Percentiles rank a stretch among this genome's conserved stretches.
Conservation (phyloP, 1,139 yeast genomes). For the Pichia sp. region DNA sequence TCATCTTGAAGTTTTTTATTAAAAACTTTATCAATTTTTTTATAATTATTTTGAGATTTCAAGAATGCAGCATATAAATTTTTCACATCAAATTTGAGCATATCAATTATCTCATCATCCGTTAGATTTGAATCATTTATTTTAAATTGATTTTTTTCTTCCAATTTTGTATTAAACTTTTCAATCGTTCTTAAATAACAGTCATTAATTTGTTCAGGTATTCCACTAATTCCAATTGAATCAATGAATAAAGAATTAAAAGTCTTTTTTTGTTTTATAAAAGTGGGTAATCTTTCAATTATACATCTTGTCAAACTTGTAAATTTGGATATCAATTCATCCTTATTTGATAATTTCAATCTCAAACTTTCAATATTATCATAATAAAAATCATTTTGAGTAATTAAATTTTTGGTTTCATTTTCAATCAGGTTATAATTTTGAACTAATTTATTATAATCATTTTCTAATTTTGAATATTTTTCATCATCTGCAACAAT, state of each 20-base stretch:
- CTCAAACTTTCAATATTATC: conserved; percentile 12
- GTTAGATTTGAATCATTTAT: conserved; percentile 16
- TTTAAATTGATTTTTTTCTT: background rate
- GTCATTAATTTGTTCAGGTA: conserved; percentile 13
- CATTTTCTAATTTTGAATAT: conserved; percentile 8
- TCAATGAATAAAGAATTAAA: conserved; percentile 3
- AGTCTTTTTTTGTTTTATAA: conserved; percentile 7
- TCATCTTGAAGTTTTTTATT: conserved; percentile 20
- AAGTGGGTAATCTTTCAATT: conserved; percentile 14
- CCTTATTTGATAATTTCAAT: conserved; percentile 17
- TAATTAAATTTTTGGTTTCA: conserved; percentile 10
- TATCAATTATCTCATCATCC: conserved; percentile 23
- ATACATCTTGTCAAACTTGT: conserved; percentile 5
- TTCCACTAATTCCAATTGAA: background rate
- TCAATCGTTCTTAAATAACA: conserved; percentile 8
- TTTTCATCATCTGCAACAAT: conserved; percentile 11
- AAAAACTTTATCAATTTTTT: conserved; percentile 18
- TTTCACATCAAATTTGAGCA: conserved; percentile 24
- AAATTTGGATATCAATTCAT: conserved; percentile 4
- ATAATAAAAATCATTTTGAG: conserved; percentile 11
- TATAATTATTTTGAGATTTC: conserved; percentile 17
- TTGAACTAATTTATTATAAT: conserved; percentile 6
- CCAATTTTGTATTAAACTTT: background rate
- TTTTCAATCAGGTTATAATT: conserved; percentile 9
- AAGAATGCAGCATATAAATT: conserved; percentile 16